Percentiles rank a stretch among this genome's conserved stretches.
phyloP scores from a whole-genome alignment of 768 basidiomycete genomes.

The Phaffia australis region DNA sequence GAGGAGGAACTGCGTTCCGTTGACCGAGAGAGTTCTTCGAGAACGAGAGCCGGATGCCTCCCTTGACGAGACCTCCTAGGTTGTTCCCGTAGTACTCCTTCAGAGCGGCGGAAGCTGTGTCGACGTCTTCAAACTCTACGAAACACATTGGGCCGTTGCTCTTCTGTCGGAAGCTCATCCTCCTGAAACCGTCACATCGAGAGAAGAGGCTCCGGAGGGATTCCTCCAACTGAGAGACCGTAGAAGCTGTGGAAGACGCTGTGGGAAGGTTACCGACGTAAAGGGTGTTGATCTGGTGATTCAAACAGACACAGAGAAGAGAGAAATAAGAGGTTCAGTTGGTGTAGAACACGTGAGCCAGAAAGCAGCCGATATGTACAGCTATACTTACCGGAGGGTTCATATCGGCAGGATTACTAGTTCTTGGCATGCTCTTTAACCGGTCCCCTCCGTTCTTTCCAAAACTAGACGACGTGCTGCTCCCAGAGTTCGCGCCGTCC shows the following conservation, averaged over 20 bases:
- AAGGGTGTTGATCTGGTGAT: conserved; percentile 75
- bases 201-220: conserved; percentile 71
- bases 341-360: not conserved
- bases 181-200: conserved; percentile 69
- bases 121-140: conserved; percentile 93
- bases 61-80: conserved; percentile 84
- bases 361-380: not conserved
- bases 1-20: conserved; percentile 28
- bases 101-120: conserved; percentile 72
- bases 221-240: conserved; percentile 75
- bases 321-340: conserved; percentile 13
- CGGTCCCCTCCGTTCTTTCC: conserved; percentile 13
- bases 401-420: conserved; percentile 55
- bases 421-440: conserved; percentile 11
- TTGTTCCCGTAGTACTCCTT: conserved; percentile 81
- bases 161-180: conserved; percentile 90
- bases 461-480: conserved; percentile 19
- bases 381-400: conserved; percentile 67
- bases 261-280: conserved; percentile 97
- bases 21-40: conserved; percentile 93
- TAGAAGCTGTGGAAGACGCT: conserved; percentile 53
- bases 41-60: conserved; percentile 92
- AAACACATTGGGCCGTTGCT: conserved; percentile 99
- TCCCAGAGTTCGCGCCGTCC: conserved; percentile 10
- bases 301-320: not conserved